These are phyloP conservation scores for Microdochium nivale DNA, from an alignment of 2,329 filamentous ascomycete genomes.

Conservation along the genomic window DNA sequence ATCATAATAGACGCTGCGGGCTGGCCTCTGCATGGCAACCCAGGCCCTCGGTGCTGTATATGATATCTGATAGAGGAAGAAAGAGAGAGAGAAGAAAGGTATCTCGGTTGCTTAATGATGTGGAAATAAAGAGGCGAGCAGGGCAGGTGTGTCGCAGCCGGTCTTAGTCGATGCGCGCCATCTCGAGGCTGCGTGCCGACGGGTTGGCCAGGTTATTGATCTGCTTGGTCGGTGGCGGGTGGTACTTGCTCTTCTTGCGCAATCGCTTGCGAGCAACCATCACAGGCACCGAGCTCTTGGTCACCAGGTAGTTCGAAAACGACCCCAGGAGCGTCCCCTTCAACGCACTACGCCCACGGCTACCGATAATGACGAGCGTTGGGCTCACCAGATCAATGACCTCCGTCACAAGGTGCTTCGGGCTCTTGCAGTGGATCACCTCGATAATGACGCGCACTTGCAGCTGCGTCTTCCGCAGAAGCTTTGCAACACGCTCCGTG, in stretches of 20 bases:
- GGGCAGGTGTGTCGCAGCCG: background rate
- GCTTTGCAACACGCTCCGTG: conserved; percentile 72
- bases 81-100: too few species aligned
- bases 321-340: conserved; percentile 94
- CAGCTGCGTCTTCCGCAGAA: conserved; percentile 82
- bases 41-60: too few species aligned
- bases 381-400: conserved; percentile 91
- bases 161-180: conserved; percentile 66
- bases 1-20: too few species aligned
- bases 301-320: conserved; percentile 95
- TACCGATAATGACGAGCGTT: conserved; percentile 88
- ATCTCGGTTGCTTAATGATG: background rate
- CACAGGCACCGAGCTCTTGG: conserved; percentile 91
- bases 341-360: conserved; percentile 79
- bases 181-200: conserved; percentile 55
- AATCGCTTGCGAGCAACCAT: conserved; percentile 95
- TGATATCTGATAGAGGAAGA: too few species aligned
- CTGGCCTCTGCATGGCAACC: too few species aligned
- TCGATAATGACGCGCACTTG: conserved; percentile 93
- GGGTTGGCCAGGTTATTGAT: conserved; percentile 76
- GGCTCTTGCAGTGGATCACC: conserved; percentile 96
- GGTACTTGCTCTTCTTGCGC: conserved; percentile 77
- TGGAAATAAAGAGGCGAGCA: background rate
- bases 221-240: conserved; percentile 60
- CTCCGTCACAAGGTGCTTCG: conserved; percentile 91